Base-by-base conservation (phyloP, 139 green algal genomes). In the Eudorina sp. region DNA sequence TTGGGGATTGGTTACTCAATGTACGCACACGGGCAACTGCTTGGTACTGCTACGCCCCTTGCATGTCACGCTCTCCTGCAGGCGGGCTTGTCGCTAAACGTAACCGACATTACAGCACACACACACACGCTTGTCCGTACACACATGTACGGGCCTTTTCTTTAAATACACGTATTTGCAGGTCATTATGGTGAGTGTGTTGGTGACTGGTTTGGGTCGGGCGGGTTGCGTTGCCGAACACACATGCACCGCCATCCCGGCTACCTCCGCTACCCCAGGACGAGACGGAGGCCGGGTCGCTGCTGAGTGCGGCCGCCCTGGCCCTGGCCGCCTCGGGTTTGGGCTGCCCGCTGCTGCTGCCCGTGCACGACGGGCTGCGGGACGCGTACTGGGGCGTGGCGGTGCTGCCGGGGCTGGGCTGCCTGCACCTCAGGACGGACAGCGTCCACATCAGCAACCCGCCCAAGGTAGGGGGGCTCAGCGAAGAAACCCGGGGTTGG, bases 291-390 rank as follows among this genome's bases (percentile, higher is more conserved):
- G 95, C 91, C 9, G 48, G 34, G 45, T 93, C 91, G 27, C 81
- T 98, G 86, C 66, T 97, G 88, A 92, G 86, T 51, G 95, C 94
- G 0, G 79, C 85, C 11, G 51, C 86, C 11, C 45, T 92, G n/a
- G 95, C 96, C 34, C 81, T 97, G 48, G 81, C 60, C 53, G 79
- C 88, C 8, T 64, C 75, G 19, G 78, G 86, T 13, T 51, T 92
- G 41, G 23, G 88, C n/a, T 95, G 92, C 90, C 95, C 95, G 13
- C 85, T 94, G 36, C 90, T 97, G 41, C 45, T 98, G 66, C 96
- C 96, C 0, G 93, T 98, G 76, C 94, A 97, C 70, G 94, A 98
- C 66, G 90, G 89, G 0, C 84, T 96, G 82, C 77, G 96, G 1
- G 96, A 98, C 85, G 94, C 91, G 3, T 94, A 94, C 84, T 91